A percentile compares a stretch with the other conserved stretches of the same genome.
These are phyloP conservation scores for Stephanodiscus triporus DNA, from an alignment of 108 stramenopile genomes.

Conservation along the genomic window DNA sequence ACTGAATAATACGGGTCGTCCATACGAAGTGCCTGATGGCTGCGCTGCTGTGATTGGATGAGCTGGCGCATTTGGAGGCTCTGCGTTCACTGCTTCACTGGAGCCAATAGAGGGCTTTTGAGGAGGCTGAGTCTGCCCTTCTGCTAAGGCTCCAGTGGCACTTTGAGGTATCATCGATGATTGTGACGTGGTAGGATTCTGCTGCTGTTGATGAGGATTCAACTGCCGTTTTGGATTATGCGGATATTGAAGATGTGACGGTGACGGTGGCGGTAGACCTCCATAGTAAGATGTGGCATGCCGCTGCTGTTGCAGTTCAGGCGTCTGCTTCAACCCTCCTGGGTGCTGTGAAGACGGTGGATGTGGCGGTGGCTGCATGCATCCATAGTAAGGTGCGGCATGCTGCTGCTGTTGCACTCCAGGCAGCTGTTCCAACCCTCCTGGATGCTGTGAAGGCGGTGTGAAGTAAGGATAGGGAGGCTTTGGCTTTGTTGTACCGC, in stretches of 20 bases:
- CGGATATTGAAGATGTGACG: conserved; percentile 4
- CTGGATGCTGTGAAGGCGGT: conserved; percentile 6
- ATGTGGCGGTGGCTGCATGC: neutral
- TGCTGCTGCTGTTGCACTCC: neutral
- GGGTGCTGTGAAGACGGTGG: conserved; percentile 3
- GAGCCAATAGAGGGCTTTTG: neutral
- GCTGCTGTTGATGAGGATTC: conserved; percentile 14
- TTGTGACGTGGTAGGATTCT: conserved; percentile 6
- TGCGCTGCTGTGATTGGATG: neutral
- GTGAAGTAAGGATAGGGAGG: conserved; percentile 9
- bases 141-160: neutral
- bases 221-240: conserved; percentile 5
- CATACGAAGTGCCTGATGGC: neutral
- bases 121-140: neutral
- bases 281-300: neutral
- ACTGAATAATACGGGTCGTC: neutral
- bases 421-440: neutral
- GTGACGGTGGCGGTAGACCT: neutral
- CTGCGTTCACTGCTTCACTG: neutral
- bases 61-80: neutral
- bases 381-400: neutral
- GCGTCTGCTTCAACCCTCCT: neutral
- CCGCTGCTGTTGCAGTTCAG: neutral
- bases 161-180: neutral
- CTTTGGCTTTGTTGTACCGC: neutral